phyloP scores from a whole-genome alignment of 2,329 filamentous ascomycete genomes.

The Thielaviopsis musarum region DNA sequence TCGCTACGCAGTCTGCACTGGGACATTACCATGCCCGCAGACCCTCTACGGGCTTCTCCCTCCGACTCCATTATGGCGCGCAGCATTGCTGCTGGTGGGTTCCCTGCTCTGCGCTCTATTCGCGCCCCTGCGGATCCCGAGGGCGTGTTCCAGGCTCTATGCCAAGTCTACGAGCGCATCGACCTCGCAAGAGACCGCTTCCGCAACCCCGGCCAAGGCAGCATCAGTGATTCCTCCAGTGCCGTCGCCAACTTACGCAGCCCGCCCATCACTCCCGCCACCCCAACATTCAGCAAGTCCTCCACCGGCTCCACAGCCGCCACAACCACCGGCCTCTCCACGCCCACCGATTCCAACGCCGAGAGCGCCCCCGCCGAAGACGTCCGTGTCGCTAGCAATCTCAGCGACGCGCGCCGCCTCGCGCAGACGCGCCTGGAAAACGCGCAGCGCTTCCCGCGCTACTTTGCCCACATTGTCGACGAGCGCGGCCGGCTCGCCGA shows the following conservation, averaged over 20 bases:
- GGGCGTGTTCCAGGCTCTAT: conserved; percentile 51
- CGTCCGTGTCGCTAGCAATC: conserved; percentile 21
- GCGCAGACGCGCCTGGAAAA: conserved; percentile 50
- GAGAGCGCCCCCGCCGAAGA: conserved; percentile 16
- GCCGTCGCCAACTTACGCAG: conserved; percentile 15
- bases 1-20: conserved; percentile 41
- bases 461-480: conserved; percentile 40
- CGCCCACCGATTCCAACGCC: conserved; percentile 16
- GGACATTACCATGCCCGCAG: conserved; percentile 40
- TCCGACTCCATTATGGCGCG: conserved; percentile 43
- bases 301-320: conserved; percentile 1
- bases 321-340: background rate
- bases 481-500: conserved; percentile 34
- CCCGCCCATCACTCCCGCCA: background rate
- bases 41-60: conserved; percentile 27
- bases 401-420: conserved; percentile 37
- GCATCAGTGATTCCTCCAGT: conserved; percentile 10
- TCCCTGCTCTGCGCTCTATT: conserved; percentile 42
- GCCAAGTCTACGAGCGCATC: conserved; percentile 40
- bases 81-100: conserved; percentile 43
- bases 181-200: conserved; percentile 35
- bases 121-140: conserved; percentile 53
- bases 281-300: conserved; percentile 4
- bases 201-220: conserved; percentile 14
- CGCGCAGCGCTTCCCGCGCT: conserved; percentile 35